These are phyloP conservation scores for Microcos paniculata DNA, from an alignment of 345 rosid genomes.

Conservation along the genomic window DNA sequence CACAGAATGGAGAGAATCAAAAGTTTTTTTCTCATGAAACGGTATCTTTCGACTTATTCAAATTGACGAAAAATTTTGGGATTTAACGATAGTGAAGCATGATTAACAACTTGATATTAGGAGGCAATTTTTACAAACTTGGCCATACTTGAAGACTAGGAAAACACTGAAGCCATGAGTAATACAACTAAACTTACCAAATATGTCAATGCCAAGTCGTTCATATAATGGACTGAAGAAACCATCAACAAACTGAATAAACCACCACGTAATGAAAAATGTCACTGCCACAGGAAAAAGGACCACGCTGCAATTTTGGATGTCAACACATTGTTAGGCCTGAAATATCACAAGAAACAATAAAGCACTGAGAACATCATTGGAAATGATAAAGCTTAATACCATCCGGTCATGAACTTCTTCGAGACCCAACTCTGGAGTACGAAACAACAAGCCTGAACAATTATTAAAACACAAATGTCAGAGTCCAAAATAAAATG, in stretches of 20 bases:
- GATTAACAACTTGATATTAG: background rate
- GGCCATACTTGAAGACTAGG: background rate
- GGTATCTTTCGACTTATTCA: background rate
- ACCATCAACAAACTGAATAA: conserved; percentile 70
- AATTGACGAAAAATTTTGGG: background rate
- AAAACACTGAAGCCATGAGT: background rate
- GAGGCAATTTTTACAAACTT: background rate
- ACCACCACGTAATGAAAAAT: conserved; percentile 72
- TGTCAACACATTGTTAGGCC: conserved; percentile 25
- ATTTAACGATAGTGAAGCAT: background rate
- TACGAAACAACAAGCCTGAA: conserved; percentile 68
- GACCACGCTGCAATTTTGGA: conserved; percentile 55
- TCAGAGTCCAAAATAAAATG: conserved; percentile 6
- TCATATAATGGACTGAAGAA: conserved; percentile 74
- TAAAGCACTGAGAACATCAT: background rate
- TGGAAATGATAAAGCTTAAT: conserved; percentile 16
- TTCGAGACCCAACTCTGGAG: conserved; percentile 74
- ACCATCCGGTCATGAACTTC: conserved; percentile 87
- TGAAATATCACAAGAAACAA: conserved; percentile 1
- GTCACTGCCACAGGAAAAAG: conserved; percentile 75
- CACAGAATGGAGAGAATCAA: background rate
- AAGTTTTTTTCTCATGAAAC: background rate
- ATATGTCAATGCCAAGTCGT: conserved; percentile 56
- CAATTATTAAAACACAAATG: conserved; percentile 11
- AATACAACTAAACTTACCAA: conserved; percentile 41